A percentile compares a stretch with the other conserved stretches of the same genome.
Conservation (phyloP, 371 early-diverging fungal species). For the Rhizopus stolonifer region DNA sequence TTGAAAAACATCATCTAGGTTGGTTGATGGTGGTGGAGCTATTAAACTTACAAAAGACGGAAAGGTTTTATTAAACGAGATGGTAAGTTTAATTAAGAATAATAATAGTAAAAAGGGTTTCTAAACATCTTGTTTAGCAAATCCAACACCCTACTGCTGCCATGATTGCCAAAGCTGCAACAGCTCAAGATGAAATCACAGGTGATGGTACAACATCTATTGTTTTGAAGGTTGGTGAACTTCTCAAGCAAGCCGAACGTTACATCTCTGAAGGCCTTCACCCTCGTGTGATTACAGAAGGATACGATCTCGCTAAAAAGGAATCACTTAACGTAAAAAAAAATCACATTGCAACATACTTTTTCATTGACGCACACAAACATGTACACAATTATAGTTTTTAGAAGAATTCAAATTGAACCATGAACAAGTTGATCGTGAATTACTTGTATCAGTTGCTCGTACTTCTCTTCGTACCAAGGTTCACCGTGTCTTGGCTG, state of each 20-base stretch:
- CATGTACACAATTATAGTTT: too few species aligned
- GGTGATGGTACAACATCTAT: slow-evolving; percentile 99
- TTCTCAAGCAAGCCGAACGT: slow-evolving; percentile 95
- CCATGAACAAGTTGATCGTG: slow-evolving; percentile 81
- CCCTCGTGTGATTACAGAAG: slow-evolving; percentile 95
- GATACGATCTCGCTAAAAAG: slow-evolving; percentile 95
- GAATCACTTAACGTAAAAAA: slow-evolving; percentile 80
- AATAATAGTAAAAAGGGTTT: background rate
- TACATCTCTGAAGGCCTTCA: slow-evolving; percentile 97
- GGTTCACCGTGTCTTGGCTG: slow-evolving; percentile 88
- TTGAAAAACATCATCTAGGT: slow-evolving; percentile 51
- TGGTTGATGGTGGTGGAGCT: slow-evolving; percentile 95
- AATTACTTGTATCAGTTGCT: slow-evolving; percentile 88
- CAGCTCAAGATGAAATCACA: slow-evolving; percentile 97
- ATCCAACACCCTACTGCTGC: slow-evolving; percentile 99
- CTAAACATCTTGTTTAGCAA: slow-evolving; percentile 67
- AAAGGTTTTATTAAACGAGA: slow-evolving; percentile 95
- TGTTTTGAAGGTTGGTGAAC: slow-evolving; percentile 95
- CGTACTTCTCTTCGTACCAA: slow-evolving; percentile 97
- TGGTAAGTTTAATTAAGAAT: slow-evolving; percentile 59
- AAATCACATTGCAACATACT: background rate
- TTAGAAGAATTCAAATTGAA: slow-evolving; percentile 80
- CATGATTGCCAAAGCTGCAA: slow-evolving; percentile 99
- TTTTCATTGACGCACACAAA: too few species aligned
- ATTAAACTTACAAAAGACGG: slow-evolving; percentile 98